These are phyloP conservation scores for Clausena lansium DNA, from an alignment of 345 rosid genomes.

Conservation along the genomic window DNA sequence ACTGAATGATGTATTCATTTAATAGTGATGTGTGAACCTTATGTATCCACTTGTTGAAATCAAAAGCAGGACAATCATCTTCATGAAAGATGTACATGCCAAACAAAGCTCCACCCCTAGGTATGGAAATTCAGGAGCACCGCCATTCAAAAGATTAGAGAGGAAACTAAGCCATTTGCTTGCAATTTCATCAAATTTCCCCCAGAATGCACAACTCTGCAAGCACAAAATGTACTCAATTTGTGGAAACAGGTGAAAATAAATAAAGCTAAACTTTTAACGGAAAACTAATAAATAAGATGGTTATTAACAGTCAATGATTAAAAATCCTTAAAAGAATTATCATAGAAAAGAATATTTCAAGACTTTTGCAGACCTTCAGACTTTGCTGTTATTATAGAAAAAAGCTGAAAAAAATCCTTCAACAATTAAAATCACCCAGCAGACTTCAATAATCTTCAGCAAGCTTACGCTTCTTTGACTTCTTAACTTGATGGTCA, in stretches of 20 bases:
- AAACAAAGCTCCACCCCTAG: background rate
- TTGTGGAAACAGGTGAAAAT: background rate
- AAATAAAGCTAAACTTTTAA: background rate
- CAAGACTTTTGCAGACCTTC: background rate
- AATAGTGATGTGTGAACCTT: background rate
- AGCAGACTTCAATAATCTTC: constrained; percentile 22
- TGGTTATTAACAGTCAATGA: background rate
- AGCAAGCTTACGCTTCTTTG: constrained; percentile 36
- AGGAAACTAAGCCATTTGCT: background rate
- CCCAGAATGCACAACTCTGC: background rate
- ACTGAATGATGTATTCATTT: background rate
- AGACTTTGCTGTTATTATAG: background rate
- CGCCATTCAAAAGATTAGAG: background rate
- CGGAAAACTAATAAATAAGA: background rate
- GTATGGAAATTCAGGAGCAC: background rate
- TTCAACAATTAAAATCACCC: background rate
- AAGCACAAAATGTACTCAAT: background rate
- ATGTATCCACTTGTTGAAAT: background rate
- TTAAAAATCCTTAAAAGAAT: background rate
- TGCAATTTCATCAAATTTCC: background rate
- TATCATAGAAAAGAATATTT: background rate
- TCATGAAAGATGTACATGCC: background rate
- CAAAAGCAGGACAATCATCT: background rate
- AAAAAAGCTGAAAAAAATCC: background rate
- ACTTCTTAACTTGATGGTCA: constrained; percentile 21